These are phyloP conservation scores for Bolboschoenoplectus hybrid DNA, from an alignment of 202 grass and related monocot genomes.

Conservation along the genomic window DNA sequence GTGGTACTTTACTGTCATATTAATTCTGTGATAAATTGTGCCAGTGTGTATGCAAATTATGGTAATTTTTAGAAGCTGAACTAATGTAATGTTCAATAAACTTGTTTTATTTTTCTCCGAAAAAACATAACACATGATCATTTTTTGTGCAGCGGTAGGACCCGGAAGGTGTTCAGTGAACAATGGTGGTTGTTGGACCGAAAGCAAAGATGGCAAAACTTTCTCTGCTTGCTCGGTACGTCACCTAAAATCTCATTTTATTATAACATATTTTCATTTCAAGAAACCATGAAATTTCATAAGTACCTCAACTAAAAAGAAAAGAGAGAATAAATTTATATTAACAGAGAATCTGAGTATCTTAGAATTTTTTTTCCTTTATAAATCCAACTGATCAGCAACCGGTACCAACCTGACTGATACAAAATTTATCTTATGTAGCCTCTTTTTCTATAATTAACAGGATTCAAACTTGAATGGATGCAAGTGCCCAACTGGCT, in stretches of 20 bases:
- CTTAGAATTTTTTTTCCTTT: background rate
- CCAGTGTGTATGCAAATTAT: background rate
- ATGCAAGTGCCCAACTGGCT: conserved; percentile 74
- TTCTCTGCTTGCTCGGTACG: conserved; percentile 84
- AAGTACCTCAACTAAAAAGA: background rate
- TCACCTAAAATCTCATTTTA: background rate
- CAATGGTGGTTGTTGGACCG: conserved; percentile 87
- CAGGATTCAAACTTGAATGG: conserved; percentile 60
- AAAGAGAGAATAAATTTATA: background rate
- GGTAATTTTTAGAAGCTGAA: background rate
- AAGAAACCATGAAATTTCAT: background rate
- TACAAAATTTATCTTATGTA: conserved; percentile 7
- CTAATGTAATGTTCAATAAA: background rate
- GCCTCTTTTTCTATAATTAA: background rate
- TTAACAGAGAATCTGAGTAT: background rate
- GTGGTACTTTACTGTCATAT: background rate
- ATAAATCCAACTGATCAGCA: background rate
- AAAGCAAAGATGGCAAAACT: conserved; percentile 50
- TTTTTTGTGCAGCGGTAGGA: conserved; percentile 56
- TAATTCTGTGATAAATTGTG: background rate
- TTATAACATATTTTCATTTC: background rate
- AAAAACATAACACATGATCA: background rate
- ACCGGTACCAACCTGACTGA: conserved; percentile 15
- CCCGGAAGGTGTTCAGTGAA: conserved; percentile 72
- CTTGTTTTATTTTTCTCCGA: background rate